Percentiles rank a stretch among this genome's conserved stretches.
These are phyloP conservation scores for Aspergillus neoniger DNA, from an alignment of 2,329 filamentous ascomycete species.

Conservation along the genomic window DNA sequence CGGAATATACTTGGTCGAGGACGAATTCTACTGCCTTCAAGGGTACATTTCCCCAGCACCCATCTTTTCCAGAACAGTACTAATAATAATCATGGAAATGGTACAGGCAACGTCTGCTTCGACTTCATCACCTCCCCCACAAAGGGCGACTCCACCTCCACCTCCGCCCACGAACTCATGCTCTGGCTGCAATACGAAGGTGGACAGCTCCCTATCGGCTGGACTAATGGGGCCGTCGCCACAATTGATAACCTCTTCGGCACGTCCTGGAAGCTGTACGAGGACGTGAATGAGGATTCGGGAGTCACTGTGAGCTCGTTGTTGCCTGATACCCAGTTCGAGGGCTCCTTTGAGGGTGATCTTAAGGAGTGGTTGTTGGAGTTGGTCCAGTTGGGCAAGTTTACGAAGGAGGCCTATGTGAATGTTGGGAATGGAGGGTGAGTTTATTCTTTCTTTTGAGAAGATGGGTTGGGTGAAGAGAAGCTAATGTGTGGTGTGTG, in stretches of 20 bases:
- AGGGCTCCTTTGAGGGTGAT: constrained; percentile 42
- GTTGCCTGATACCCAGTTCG: constrained; percentile 42
- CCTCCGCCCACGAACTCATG: constrained; percentile 46
- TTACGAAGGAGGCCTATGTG: constrained; percentile 41
- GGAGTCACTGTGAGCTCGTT: constrained; percentile 47
- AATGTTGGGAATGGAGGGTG: constrained; percentile 49
- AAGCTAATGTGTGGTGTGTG: not conserved
- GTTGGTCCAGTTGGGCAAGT: constrained; percentile 41
- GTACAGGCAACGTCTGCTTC: constrained; percentile 41
- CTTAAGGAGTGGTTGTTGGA: constrained; percentile 47
- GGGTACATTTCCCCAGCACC: constrained; percentile 22
- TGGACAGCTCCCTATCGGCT: constrained; percentile 49
- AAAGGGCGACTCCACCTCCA: constrained; percentile 46
- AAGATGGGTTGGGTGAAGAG: not conserved
- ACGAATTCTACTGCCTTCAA: constrained; percentile 47
- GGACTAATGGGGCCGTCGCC: constrained; percentile 35
- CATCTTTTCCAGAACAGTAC: too few relatives aligned
- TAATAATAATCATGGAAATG: not conserved
- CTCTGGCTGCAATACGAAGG: constrained; percentile 51
- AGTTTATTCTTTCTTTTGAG: not conserved
- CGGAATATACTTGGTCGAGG: constrained; percentile 44
- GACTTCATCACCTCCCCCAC: constrained; percentile 50
- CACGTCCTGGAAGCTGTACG: constrained; percentile 47
- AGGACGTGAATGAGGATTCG: constrained; percentile 46
- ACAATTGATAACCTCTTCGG: constrained; percentile 41